A percentile compares a stretch with the other conserved stretches of the same genome.
Conservation (phyloP, 768 basidiomycete genomes). For the Boletus fagicola region DNA sequence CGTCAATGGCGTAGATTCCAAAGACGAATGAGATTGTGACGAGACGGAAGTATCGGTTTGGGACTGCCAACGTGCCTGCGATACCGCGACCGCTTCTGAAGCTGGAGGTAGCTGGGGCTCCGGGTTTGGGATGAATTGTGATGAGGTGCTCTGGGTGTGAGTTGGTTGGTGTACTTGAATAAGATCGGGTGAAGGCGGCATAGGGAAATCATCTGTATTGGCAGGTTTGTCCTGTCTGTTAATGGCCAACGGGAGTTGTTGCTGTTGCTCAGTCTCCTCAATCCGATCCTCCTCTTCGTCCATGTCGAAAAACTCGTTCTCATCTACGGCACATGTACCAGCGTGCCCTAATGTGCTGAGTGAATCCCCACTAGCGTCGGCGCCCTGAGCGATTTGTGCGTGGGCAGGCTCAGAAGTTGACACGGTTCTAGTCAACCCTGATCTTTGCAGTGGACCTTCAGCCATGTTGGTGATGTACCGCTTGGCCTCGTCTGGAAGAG, state of each 20-base stretch:
- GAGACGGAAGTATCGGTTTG: slow-evolving; percentile 20
- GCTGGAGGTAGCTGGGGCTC: slow-evolving; percentile 20
- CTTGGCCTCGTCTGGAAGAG: slow-evolving; percentile 74
- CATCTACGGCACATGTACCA: slow-evolving; percentile 27
- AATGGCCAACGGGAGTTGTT: slow-evolving; percentile 6
- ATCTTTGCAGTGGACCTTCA: slow-evolving; percentile 61
- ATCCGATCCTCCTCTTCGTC: slow-evolving; percentile 35
- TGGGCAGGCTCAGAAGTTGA: background rate
- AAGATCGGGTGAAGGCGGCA: slow-evolving; percentile 39
- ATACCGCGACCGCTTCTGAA: slow-evolving; percentile 16
- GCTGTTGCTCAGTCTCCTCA: slow-evolving; percentile 17
- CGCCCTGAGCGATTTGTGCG: background rate
- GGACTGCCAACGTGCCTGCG: slow-evolving; percentile 26
- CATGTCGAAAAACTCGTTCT: slow-evolving; percentile 66
- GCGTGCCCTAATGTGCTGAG: slow-evolving; percentile 12
- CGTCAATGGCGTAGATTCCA: slow-evolving; percentile 16
- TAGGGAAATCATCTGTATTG: slow-evolving; percentile 51
- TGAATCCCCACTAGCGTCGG: slow-evolving; percentile 2
- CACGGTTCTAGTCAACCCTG: slow-evolving; percentile 23
- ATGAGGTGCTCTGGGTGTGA: slow-evolving; percentile 10
- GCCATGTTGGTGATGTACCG: slow-evolving; percentile 68
- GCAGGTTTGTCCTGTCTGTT: slow-evolving; percentile 34
- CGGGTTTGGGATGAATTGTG: slow-evolving; percentile 10
- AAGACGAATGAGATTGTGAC: slow-evolving; percentile 26
- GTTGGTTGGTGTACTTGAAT: slow-evolving; percentile 7